Percentiles rank a stretch among this genome's conserved stretches.
Conservation (phyloP, 2,329 filamentous ascomycete genomes). For the Chaetomiaceae sp. region DNA sequence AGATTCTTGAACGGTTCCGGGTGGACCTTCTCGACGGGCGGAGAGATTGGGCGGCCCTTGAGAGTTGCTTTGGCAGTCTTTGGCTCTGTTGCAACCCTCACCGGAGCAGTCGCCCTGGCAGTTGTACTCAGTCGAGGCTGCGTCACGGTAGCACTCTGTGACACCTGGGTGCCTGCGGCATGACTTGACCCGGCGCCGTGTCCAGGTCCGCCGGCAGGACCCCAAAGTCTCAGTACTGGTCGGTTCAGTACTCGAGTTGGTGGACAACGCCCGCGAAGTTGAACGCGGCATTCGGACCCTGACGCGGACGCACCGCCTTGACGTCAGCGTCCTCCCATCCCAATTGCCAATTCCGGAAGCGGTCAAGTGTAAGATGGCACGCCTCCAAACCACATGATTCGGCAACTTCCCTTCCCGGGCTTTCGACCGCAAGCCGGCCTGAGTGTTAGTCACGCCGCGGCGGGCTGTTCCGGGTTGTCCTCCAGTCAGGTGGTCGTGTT, state of each 20-base stretch:
- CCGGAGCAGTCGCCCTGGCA: neutral
- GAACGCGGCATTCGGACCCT: neutral
- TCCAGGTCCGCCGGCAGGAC: slow-evolving; percentile 3
- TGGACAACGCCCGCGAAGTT: neutral
- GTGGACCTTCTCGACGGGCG: neutral
- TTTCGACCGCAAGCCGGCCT: neutral
- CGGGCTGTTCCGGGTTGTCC: slow-evolving; percentile 14
- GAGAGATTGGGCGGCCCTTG: no score
- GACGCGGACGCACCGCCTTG: neutral
- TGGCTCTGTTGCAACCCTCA: no score
- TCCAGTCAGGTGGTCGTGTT: slow-evolving; percentile 14
- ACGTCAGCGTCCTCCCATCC: slow-evolving; percentile 17
- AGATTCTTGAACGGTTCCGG: neutral
- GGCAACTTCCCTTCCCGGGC: slow-evolving; percentile 3
- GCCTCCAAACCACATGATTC: slow-evolving; percentile 12
- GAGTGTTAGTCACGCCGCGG: slow-evolving; percentile 20
- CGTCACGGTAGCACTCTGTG: slow-evolving; percentile 6
- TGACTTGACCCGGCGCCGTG: slow-evolving; percentile 6
- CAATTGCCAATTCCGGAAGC: slow-evolving; percentile 15
- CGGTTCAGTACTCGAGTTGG: neutral
- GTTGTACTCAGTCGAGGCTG: neutral
- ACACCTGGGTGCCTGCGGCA: slow-evolving; percentile 15
- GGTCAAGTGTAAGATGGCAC: slow-evolving; percentile 14
- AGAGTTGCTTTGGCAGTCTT: no score
- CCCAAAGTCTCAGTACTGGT: slow-evolving; percentile 8